A percentile compares a stretch with the other conserved stretches of the same genome.
Evolutionary conservation across 1,284 basidiomycete genomes (phyloP).

Genomic region (Boletus smithii): DNA sequence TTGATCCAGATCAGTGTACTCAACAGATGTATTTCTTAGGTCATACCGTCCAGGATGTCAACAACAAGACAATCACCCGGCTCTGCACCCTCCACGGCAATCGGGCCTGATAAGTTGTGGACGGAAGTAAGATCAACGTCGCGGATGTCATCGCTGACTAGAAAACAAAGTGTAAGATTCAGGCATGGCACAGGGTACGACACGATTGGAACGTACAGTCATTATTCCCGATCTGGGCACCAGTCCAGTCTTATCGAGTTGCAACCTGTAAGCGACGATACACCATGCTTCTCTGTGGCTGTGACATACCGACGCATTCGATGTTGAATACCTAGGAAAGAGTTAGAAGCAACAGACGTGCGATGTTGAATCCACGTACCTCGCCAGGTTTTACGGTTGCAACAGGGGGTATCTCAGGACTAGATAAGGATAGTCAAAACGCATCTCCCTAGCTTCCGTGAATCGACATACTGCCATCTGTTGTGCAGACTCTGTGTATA

Average conservation of each 20-base stretch:
- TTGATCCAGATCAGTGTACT: not conserved
- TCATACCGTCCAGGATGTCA: slow-evolving; percentile 68
- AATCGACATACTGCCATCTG: slow-evolving; percentile 62
- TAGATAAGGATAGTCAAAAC: slow-evolving; percentile 24
- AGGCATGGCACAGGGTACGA: not conserved
- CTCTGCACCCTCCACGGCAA: slow-evolving; percentile 71
- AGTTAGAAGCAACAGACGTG: slow-evolving; percentile 1
- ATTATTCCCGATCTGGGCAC: slow-evolving; percentile 73
- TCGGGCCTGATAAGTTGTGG: slow-evolving; percentile 74
- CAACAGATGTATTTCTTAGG: not conserved
- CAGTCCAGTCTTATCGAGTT: slow-evolving; percentile 59
- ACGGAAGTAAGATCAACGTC: slow-evolving; percentile 63
- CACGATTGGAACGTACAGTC: slow-evolving; percentile 46
- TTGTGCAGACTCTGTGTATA: slow-evolving; percentile 59
- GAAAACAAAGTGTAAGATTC: not conserved
- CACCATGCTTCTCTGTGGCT: not conserved
- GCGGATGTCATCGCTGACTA: slow-evolving; percentile 66
- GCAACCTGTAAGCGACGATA: not conserved
- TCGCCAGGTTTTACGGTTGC: slow-evolving; percentile 65
- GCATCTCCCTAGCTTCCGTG: not conserved
- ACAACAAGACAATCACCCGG: slow-evolving; percentile 78
- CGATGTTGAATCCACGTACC: slow-evolving; percentile 30
- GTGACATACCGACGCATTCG: slow-evolving; percentile 59
- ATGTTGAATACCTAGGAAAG: slow-evolving; percentile 61
- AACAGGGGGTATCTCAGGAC: slow-evolving; percentile 66